These are phyloP conservation scores for Cucurbita pepo DNA, from an alignment of 306 rosid genomes.

Conservation along the genomic window DNA sequence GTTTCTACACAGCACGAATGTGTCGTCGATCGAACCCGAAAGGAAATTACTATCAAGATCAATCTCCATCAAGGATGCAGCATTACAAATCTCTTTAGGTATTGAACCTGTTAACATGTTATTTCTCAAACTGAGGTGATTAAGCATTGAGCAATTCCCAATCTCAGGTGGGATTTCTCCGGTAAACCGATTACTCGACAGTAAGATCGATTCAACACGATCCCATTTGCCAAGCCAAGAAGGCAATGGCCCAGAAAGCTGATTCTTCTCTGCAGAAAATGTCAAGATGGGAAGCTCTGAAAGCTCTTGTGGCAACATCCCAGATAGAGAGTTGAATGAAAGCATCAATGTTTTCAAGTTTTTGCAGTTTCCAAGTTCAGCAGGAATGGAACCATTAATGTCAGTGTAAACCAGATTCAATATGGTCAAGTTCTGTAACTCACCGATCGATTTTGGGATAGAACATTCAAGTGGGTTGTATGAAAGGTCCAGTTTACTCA, in stretches of 20 bases:
- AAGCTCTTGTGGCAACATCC: slow-evolving; percentile 73
- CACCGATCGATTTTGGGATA: slow-evolving; percentile 62
- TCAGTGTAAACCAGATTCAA: slow-evolving; percentile 44
- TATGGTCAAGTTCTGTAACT: slow-evolving; percentile 41
- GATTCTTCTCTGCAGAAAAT: slow-evolving; percentile 73
- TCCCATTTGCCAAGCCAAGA: slow-evolving; percentile 79
- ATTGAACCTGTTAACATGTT: slow-evolving; percentile 55
- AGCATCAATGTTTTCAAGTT: slow-evolving; percentile 51
- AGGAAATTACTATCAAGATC: slow-evolving; percentile 58
- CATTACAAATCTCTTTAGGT: slow-evolving; percentile 69
- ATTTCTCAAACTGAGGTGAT: slow-evolving; percentile 54
- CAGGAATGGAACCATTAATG: slow-evolving; percentile 68
- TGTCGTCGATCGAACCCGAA: slow-evolving; percentile 41
- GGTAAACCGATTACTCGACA: slow-evolving; percentile 47
- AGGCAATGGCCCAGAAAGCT: slow-evolving; percentile 69
- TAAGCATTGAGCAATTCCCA: slow-evolving; percentile 64
- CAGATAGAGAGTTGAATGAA: slow-evolving; percentile 70
- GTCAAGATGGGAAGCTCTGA: slow-evolving; percentile 50
- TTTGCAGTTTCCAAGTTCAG: slow-evolving; percentile 65
- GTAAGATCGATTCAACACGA: slow-evolving; percentile 33
- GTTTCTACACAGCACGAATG: slow-evolving; percentile 52
- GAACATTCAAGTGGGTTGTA: slow-evolving; percentile 75
- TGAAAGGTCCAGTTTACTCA: slow-evolving; percentile 67
- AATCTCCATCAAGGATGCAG: slow-evolving; percentile 51
- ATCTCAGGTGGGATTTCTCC: slow-evolving; percentile 73